These are phyloP conservation scores for Apiospora rasikravindrae DNA, from an alignment of 2,329 filamentous ascomycete genomes.

Conservation along the genomic window DNA sequence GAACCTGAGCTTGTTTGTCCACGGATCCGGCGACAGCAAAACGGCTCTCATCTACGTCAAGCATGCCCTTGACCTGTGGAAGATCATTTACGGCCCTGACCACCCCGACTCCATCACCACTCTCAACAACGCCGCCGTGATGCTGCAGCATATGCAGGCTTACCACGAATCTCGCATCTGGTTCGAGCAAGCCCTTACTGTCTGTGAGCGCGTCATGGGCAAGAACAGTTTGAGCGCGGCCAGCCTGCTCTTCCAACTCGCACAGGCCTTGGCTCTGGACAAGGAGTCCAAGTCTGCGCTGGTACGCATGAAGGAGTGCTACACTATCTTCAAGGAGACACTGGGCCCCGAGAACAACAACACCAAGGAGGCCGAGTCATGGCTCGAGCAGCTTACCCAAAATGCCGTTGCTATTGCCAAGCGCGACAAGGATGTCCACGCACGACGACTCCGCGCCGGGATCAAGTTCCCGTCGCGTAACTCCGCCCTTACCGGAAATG, in stretches of 20 bases:
- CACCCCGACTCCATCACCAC: constrained; percentile 99
- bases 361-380: constrained; percentile 96
- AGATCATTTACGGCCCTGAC: constrained; percentile 90
- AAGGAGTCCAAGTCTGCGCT: constrained; percentile 93
- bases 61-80: constrained; percentile 94
- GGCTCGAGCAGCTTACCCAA: constrained; percentile 94
- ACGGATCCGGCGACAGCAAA: constrained; percentile 89
- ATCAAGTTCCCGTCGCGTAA: constrained; percentile 71
- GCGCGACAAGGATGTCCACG: constrained; percentile 86
- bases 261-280: constrained; percentile 93
- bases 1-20: constrained; percentile 92
- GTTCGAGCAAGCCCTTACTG: constrained; percentile 91
- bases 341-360: constrained; percentile 93
- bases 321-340: constrained; percentile 89
- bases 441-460: constrained; percentile 71
- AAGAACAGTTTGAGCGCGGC: constrained; percentile 90
- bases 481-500: constrained; percentile 58
- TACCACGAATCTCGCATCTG: constrained; percentile 94
- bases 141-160: constrained; percentile 94
- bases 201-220: constrained; percentile 90
- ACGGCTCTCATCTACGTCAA: constrained; percentile 86
- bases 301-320: constrained; percentile 92
- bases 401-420: constrained; percentile 95
- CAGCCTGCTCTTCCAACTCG: constrained; percentile 94
- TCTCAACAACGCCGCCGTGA: constrained; percentile 97